Conservation (phyloP, 2,329 filamentous ascomycete species). For the Dryadomyces quercivorus region DNA sequence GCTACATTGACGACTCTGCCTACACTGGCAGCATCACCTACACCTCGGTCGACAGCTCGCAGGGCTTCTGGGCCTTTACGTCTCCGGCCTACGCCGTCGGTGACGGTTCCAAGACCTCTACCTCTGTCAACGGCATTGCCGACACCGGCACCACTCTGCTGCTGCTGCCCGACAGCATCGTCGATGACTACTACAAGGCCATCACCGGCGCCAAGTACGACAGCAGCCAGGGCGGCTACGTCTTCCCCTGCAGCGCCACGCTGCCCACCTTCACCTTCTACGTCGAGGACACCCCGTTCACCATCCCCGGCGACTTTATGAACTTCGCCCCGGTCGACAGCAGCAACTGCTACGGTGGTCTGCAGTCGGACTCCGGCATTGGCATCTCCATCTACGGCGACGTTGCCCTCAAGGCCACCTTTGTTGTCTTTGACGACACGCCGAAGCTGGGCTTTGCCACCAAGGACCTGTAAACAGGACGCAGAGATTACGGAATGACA, state of each 20-base stretch:
- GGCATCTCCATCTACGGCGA: constrained; percentile 17
- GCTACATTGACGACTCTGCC: constrained; percentile 39
- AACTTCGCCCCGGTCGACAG: constrained; percentile 33
- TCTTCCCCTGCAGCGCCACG: constrained; percentile 35
- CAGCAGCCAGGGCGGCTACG: constrained; percentile 30
- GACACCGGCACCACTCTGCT: constrained; percentile 50
- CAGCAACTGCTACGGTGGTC: constrained; percentile 48
- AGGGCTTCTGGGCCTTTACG: constrained; percentile 26
- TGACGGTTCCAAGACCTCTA: constrained; percentile 13
- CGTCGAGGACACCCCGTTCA: constrained; percentile 31
- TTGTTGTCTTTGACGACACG: constrained; percentile 15
- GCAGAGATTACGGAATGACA: too few relatives aligned
- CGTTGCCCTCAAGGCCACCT: constrained; percentile 16
- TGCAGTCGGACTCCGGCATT: constrained; percentile 31
- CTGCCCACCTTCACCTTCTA: constrained; percentile 38
- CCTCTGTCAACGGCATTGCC: constrained; percentile 31
- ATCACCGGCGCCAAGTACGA: constrained; percentile 30
- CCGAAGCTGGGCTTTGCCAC: constrained; percentile 14
- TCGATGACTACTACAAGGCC: constrained; percentile 36
- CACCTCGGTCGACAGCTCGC: constrained; percentile 28
- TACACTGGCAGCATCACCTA: constrained; percentile 43
- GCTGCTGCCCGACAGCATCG: constrained; percentile 33
- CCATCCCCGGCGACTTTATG: constrained; percentile 35
- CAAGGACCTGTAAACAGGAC: constrained; percentile 10
- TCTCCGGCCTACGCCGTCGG: constrained; percentile 20